Base-by-base conservation (phyloP, 805 yeast genomes). In the Myxozyma neotropica region DNA sequence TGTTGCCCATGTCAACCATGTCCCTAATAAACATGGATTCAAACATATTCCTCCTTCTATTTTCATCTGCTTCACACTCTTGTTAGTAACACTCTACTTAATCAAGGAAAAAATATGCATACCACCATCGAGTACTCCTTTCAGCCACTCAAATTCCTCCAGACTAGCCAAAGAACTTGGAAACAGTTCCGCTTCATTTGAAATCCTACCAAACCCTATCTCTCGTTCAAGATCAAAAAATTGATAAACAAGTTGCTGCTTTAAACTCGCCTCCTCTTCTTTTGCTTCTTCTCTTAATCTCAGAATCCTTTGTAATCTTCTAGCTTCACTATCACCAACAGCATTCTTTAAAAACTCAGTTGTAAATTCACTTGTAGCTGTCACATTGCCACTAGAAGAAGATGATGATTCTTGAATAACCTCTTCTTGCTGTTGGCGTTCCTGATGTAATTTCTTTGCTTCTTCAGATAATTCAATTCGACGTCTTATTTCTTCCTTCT, bases 11-110 rank as follows among this genome's bases (percentile, higher is more conserved):
- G 8, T 53, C 53, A n/a, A 53, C 27, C 55, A 47, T 48, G 26
- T 57, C 58, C 17, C 50, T 23, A 15, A 60, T 49, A 39, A 56
- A 48, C 4, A 60, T 60, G 4, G 44, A 33, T 17, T 38, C 29
- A 45, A 60, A 57, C 58, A 47, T 47, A 12, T 46, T 45, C 15
- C 33, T 35, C 27, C 63, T 21, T 38, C 26, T 6, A 7, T 27
- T 17, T 8, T 38, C 40, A 45, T 45, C 58, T 54, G 10, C n/a
- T n/a, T n/a, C n/a, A 15, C 24, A 13, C 6, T 3, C 26, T 19
- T n/a, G 33, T 13, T 19, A 24, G 10, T 10, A 0, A 4, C n/a
- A n/a, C n/a, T n/a, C n/a, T n/a, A n/a, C n/a, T n/a, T n/a, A 35
- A 23, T 3, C 4, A n/a, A 1, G 10, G 21, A 5, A 17, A 31